Base-by-base conservation (phyloP, 805 yeast species). In the Saccharomycopsis fibuligera region DNA sequence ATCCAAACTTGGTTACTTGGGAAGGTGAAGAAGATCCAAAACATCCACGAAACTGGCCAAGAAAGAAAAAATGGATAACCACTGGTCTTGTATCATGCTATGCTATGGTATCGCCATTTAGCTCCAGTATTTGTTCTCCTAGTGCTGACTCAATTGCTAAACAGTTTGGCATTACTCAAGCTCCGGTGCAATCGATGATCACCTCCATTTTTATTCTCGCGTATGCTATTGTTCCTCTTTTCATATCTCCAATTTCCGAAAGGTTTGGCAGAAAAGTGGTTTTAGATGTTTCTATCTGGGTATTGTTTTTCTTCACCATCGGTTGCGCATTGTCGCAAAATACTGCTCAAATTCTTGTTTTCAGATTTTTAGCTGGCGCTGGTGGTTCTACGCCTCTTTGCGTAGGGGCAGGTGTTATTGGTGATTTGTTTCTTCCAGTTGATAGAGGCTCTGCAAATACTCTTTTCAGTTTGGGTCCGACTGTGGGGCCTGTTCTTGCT, bases 1-100 rank as follows among this genome's bases (percentile, higher is more conserved):
- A 82, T 56, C 86, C 86, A 0, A 86, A 82, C 56, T 64, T 82
- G 44, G 79, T 82, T 6, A 74, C 85, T 1, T 82, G 86, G 86
- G 78, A 79, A 29, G 80, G 81, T 3, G 72, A 69, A n/a, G 72
- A 75, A 46, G 89, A 82, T 57, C 79, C 81, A 0, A 65, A 62
- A 14, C 73, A 77, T 58, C 87, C 89, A 16, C 64, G 83, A 49
- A 82, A 82, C 60, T 82, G 86, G 86, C 25, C 72, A 0, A 21
- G 45, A 1, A 17, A 48, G 2, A 58, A 65, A 39, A 80, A 80
- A 57, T 61, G 70, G 57, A 49, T 59, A 14, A 69, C 74, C 44
- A 69, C 77, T 2, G 57, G 60, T 9, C 61, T 78, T 16, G 81
- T 79, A 6, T 62, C 83, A 0, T 36, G 73, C 3, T 80, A 78